Evolutionary conservation across 2,329 filamentous ascomycete genomes (phyloP).

Genomic region (Trichoderma atroviride): DNA sequence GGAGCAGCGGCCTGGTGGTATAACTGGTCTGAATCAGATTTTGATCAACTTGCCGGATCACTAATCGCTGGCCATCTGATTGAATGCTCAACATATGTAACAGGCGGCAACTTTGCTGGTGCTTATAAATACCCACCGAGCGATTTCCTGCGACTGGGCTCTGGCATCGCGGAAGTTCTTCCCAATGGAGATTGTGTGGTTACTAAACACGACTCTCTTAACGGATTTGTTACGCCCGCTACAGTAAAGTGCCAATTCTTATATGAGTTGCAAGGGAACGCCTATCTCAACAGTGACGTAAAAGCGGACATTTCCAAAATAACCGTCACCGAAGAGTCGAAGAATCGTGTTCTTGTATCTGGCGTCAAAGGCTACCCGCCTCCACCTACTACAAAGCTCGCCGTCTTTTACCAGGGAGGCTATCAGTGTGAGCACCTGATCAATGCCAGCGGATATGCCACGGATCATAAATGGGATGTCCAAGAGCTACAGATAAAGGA

Average conservation of each 20-base stretch:
- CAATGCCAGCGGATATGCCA: conserved; percentile 53
- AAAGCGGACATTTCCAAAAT: conserved; percentile 46
- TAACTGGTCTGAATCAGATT: conserved; percentile 48
- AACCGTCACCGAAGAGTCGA: conserved; percentile 40
- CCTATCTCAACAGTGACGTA: conserved; percentile 54
- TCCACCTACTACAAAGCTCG: conserved; percentile 55
- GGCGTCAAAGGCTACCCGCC: conserved; percentile 48
- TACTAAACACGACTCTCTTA: conserved; percentile 50
- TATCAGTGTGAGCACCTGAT: conserved; percentile 50
- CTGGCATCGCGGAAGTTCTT: conserved; percentile 54
- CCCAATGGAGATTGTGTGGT: conserved; percentile 49
- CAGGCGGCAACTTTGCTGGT: conserved; percentile 56
- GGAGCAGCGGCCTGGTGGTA: conserved; percentile 57
- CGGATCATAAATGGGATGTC: conserved; percentile 51
- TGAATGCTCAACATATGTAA: conserved; percentile 55
- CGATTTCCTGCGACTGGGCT: conserved; percentile 43
- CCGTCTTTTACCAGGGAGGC: conserved; percentile 53
- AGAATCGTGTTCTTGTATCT: conserved; percentile 44
- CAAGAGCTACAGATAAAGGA: conserved; percentile 51
- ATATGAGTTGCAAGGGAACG: conserved; percentile 52
- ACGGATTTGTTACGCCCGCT: conserved; percentile 44
- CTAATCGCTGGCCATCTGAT: conserved; percentile 54
- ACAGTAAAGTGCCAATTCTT: conserved; percentile 51
- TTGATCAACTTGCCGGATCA: conserved; percentile 50
- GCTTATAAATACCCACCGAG: conserved; percentile 33